These are phyloP conservation scores for Loxodes magnus DNA, from an alignment of 73 alveolate species.

Conservation along the genomic window DNA sequence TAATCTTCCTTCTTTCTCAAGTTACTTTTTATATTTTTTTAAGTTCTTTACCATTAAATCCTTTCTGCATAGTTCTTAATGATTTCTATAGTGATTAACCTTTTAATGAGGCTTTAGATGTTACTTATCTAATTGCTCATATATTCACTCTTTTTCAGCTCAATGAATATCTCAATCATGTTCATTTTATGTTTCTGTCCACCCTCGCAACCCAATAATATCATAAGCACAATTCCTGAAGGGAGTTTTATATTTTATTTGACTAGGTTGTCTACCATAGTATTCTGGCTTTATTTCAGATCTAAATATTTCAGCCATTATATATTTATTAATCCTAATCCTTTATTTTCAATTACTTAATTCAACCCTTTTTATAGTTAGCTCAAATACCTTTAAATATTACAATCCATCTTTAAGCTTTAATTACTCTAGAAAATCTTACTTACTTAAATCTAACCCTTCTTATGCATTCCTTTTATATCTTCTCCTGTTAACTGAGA, in stretches of 20 bases:
- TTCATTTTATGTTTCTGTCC: conserved; percentile 91
- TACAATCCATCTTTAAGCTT: too few species aligned
- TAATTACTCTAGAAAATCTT: too few species aligned
- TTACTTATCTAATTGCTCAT: conserved; percentile 88
- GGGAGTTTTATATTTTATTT: conserved; percentile 84
- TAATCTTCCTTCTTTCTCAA: conserved; percentile 88
- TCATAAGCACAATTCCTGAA: conserved; percentile 92
- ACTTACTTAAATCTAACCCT: too few species aligned
- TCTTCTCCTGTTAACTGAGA: too few species aligned
- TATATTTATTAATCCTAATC: too few species aligned
- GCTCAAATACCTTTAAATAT: too few species aligned
- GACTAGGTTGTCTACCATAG: conserved; percentile 64
- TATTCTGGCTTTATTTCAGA: conserved; percentile 84
- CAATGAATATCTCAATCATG: conserved; percentile 94
- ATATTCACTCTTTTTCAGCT: conserved; percentile 95
- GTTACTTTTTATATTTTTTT: conserved; percentile 81
- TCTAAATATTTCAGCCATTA: conserved; percentile 85
- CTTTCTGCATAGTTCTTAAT: conserved; percentile 92
- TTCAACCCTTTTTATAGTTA: too few species aligned
- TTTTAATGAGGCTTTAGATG: conserved; percentile 82
- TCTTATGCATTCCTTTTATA: too few species aligned
- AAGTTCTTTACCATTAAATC: conserved; percentile 96
- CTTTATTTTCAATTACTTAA: too few species aligned
- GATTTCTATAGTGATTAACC: conserved; percentile 93
- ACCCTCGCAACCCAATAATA: conserved; percentile 74